Base-by-base conservation (phyloP, 176 grass and related monocot genomes). In the Triticum timopheevii region DNA sequence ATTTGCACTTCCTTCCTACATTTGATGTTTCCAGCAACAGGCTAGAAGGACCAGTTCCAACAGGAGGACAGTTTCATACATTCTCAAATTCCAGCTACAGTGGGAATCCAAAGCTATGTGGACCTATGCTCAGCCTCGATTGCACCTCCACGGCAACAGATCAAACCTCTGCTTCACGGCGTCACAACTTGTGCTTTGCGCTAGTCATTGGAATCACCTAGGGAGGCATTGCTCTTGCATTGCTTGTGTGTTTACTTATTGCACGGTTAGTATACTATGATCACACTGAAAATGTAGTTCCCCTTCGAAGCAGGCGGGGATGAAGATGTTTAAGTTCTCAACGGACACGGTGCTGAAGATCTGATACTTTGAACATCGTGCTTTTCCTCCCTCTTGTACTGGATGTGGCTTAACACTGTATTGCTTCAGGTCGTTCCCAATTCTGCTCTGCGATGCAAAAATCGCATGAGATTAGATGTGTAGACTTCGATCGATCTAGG, bases 101-200 rank as follows among this genome's bases (percentile, higher is more conserved):
- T 49, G 91, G 91, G 38, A 95, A 95, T 49, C 54, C 91, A 59
- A 91, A 88, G 61, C 89, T 95, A 71, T 93, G 93, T 82, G 93
- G 86, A 33, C 23, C 24, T 65, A 52, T 77, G 44, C 56, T 95
- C 69, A 91, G 3, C n/a, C 22, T 20, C 25, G 3, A 38, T 0
- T 92, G 85, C 31, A 54, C 36, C 6, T 66, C 65, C 62, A 1
- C 9, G 8, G 8, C 58, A 11, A 50, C 17, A 24, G 24, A 76
- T 76, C 25, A 35, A 76, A 31, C 47, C 31, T 28, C 47, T 17
- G 39, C 3, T 45, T 58, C 35, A 33, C 33, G 7, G 28, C 0
- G 3, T 7, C 11, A 2, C 8, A 77, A 33, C 27, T 24, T 52
- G 23, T 27, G 4, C 2, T 15, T 3, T 33, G 25, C 73, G 6